Evolutionary conservation across 1,284 basidiomycete species (phyloP).

Genomic region (Moniliophthora roreri): DNA sequence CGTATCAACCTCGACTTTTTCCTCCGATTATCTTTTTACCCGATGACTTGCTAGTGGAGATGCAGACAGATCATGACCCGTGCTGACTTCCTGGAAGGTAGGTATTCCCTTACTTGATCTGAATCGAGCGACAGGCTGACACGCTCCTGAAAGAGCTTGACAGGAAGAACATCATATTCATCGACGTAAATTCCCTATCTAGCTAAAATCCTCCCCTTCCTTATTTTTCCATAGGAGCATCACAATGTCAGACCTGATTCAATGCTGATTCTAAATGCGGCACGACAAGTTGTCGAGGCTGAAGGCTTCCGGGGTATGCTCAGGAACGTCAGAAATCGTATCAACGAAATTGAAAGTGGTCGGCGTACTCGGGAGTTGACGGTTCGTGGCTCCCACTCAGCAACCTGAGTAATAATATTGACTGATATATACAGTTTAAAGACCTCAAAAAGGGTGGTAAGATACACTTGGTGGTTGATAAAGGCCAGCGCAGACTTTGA

Average conservation of each 20-base stretch:
- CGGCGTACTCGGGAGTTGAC: constrained; percentile 72
- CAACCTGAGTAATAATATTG: background rate
- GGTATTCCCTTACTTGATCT: constrained; percentile 14
- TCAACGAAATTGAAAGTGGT: constrained; percentile 74
- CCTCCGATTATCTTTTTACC: background rate
- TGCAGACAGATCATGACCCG: constrained; percentile 82
- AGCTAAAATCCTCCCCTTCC: constrained; percentile 1
- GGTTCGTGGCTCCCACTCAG: constrained; percentile 36
- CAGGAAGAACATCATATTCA: constrained; percentile 68
- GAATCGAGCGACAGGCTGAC: constrained; percentile 11
- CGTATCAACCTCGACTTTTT: too few species aligned
- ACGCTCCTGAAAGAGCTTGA: constrained; percentile 55
- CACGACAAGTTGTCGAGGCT: constrained; percentile 64
- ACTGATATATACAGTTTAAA: constrained; percentile 50
- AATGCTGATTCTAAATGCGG: constrained; percentile 70
- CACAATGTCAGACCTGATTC: constrained; percentile 82
- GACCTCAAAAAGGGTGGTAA: constrained; percentile 59
- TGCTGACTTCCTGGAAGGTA: constrained; percentile 77
- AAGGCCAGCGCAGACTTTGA: constrained; percentile 44
- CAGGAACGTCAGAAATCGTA: constrained; percentile 66
- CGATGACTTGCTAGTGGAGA: constrained; percentile 42
- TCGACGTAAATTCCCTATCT: constrained; percentile 56
- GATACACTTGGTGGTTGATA: constrained; percentile 60
- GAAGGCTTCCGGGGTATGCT: constrained; percentile 75
- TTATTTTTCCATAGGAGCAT: constrained; percentile 45